A percentile compares a stretch with the other conserved stretches of the same genome.
Evolutionary conservation across 179 eudicot species (phyloP).

Genomic region (Corrigiola litoralis): DNA sequence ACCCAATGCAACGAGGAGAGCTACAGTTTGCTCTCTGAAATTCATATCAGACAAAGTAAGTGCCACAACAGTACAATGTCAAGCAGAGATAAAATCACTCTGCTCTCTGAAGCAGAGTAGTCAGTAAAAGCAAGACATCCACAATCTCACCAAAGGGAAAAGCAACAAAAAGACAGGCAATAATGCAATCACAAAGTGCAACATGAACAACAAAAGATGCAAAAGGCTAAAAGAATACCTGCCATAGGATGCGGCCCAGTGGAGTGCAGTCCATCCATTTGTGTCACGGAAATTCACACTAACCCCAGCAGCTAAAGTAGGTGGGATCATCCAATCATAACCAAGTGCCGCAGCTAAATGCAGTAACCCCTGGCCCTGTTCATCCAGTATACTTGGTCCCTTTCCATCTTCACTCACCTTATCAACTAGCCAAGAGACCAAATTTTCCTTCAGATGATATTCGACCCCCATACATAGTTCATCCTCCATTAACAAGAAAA

Average conservation of each 20-base stretch:
- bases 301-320: slow-evolving; percentile 53
- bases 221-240: slow-evolving; percentile 34
- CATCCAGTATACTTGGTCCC: slow-evolving; percentile 47
- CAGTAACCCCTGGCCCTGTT: slow-evolving; percentile 62
- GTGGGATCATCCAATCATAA: slow-evolving; percentile 61
- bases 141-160: not conserved
- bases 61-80: not conserved
- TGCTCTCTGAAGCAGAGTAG: not conserved
- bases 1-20: slow-evolving; percentile 51
- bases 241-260: slow-evolving; percentile 80
- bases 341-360: slow-evolving; percentile 77
- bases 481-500: slow-evolving; percentile 30
- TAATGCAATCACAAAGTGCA: not conserved
- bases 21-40: slow-evolving; percentile 54
- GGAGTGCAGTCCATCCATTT: slow-evolving; percentile 79
- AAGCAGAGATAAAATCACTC: not conserved
- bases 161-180: not conserved
- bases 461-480: slow-evolving; percentile 29
- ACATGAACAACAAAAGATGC: not conserved
- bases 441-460: slow-evolving; percentile 34
- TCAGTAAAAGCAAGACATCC: not conserved
- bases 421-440: slow-evolving; percentile 44
- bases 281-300: slow-evolving; percentile 64
- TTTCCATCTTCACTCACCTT: slow-evolving; percentile 51
- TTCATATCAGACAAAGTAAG: slow-evolving; percentile 4